A percentile compares a stretch with the other conserved stretches of the same genome.
Evolutionary conservation across 2,329 filamentous ascomycete species (phyloP).

Genomic region (Torrubiella hemipterigena): DNA sequence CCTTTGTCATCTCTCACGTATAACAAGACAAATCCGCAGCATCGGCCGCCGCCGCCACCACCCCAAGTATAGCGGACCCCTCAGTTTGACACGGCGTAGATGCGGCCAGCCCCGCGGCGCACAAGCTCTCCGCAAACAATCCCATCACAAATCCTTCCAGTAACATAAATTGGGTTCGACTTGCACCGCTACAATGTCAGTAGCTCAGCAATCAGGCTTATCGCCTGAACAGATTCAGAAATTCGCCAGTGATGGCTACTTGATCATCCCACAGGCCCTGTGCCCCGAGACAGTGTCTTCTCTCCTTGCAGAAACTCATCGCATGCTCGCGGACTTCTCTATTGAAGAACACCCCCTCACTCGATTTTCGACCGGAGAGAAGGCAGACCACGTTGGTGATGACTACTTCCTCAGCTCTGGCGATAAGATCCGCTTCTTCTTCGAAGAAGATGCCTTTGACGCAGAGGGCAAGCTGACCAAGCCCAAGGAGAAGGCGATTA

Average conservation of each 20-base stretch:
- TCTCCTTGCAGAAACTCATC: conserved; percentile 63
- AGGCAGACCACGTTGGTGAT: conserved; percentile 72
- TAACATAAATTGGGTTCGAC: background rate
- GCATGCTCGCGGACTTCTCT: conserved; percentile 62
- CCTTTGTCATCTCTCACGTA: too few relatives aligned
- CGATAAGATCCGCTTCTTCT: conserved; percentile 93
- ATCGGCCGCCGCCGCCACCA: too few relatives aligned
- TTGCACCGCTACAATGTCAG: too few relatives aligned
- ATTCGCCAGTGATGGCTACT: conserved; percentile 79
- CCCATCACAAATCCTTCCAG: too few relatives aligned
- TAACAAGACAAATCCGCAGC: too few relatives aligned
- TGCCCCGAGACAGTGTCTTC: conserved; percentile 49
- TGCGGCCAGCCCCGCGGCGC: too few relatives aligned
- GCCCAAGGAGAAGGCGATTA: conserved; percentile 76
- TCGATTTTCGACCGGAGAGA: conserved; percentile 77
- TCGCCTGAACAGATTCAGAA: conserved; percentile 56
- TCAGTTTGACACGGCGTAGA: too few relatives aligned
- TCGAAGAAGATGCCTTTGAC: conserved; percentile 87
- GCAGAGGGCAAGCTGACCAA: conserved; percentile 52
- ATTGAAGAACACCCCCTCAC: conserved; percentile 86
- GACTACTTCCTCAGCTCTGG: conserved; percentile 85
- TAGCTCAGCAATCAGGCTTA: conserved; percentile 53
- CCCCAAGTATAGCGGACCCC: too few relatives aligned
- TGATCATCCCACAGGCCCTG: conserved; percentile 73
- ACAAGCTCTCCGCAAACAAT: too few relatives aligned